phyloP scores from a whole-genome alignment of 495 filamentous ascomycete species.

The Glutinoglossum americanum region DNA sequence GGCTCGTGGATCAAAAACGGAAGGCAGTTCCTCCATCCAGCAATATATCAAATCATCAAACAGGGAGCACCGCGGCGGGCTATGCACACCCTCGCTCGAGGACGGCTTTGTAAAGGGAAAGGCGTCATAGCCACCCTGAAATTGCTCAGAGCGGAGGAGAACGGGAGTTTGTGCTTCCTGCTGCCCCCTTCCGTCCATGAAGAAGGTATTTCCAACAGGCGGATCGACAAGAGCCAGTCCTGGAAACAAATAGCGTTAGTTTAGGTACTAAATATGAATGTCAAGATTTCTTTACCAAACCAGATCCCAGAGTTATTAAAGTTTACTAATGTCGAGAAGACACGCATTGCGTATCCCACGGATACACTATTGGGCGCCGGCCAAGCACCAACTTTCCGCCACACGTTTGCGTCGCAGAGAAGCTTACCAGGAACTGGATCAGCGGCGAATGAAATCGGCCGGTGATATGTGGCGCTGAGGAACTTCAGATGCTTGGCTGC shows the following conservation, averaged over 20 bases:
- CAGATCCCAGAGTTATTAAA: not conserved
- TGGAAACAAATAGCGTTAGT: not conserved
- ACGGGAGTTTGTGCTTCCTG: not conserved
- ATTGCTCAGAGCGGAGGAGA: not conserved
- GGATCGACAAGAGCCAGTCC: slow-evolving; percentile 6
- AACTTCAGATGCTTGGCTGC: slow-evolving; percentile 7
- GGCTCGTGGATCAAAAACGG: slow-evolving; percentile 1
- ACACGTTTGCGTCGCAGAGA: slow-evolving; percentile 6
- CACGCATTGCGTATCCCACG: slow-evolving; percentile 1
- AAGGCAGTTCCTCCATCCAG: slow-evolving; percentile 3
- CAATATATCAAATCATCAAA: slow-evolving; percentile 1
- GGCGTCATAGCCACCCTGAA: not conserved
- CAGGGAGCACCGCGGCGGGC: not conserved
- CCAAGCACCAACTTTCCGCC: slow-evolving; percentile 6
- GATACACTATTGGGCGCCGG: slow-evolving; percentile 1
- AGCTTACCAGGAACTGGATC: not conserved
- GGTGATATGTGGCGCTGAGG: slow-evolving; percentile 6
- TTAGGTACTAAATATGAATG: not conserved
- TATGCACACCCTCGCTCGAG: not conserved
- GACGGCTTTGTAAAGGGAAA: not conserved
- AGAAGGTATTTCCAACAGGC: slow-evolving; percentile 4
- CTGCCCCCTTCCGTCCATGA: not conserved
- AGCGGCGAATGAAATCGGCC: slow-evolving; percentile 4
- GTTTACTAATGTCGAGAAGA: slow-evolving; percentile 5
- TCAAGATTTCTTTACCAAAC: slow-evolving; percentile 4